Evolutionary conservation across 805 yeast species (phyloP), one percentile per base, ranked within the genome.

Genomic region (Nakazawaea ambrosiae): DNA sequence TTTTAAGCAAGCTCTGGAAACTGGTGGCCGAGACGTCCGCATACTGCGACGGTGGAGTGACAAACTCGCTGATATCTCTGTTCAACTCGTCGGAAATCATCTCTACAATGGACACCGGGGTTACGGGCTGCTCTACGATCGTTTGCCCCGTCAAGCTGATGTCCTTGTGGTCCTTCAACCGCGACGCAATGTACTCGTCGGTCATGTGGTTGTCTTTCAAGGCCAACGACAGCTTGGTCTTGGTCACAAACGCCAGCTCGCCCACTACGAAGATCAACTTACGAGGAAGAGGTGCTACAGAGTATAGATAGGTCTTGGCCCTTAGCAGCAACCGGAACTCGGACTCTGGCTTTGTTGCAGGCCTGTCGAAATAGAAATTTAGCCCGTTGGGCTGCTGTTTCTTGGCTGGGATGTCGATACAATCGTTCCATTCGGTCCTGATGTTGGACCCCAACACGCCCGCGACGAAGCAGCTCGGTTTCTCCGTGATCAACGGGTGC

Each of bases 201-300:
- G 62, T 47, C 61, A 64, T 57, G 20, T 35, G 35, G 11, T 58
- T 57, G 28, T 53, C 53, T 19, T 54, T 50, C 5, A 39, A 8
- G 4, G 27, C 24, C 9, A 6, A 7, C 11, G 14, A 9, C 10
- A 15, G 12, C 11, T 27, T 20, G 12, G 39, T 31, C 44, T 54
- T 59, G 5, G 60, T 58, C 22, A 61, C 65, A 39, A 64, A 59
- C 0, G 64, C 65, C 31, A 62, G 44, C 36, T 64, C 69, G 34
- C 66, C 66, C 5, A 61, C 61, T 28, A 68, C 45, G 44, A 68
- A 68, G 10, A 68, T 48, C 23, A 68, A 41, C 37, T 55, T 59
- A 27, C 61, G 51, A 1, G 81, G 80, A 5, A 69, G 51, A 4
- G 63, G 60, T 2, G 75, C 72, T 34, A 55, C 61, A 0, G 67